phyloP scores from a whole-genome alignment of 768 basidiomycete species.

The Tubosaeta sp. region DNA sequence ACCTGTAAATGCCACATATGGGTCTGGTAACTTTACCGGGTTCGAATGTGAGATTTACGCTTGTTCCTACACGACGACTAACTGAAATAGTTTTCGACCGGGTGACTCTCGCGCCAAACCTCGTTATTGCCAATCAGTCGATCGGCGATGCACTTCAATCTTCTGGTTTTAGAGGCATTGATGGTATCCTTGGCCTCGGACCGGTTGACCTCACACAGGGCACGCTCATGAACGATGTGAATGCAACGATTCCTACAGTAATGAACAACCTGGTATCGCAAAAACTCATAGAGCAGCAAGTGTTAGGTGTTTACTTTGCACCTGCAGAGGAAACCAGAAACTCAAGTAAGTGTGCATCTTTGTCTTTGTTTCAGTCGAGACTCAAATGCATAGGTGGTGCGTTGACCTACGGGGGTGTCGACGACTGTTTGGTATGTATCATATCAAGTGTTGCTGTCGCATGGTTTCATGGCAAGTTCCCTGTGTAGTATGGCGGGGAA shows the following conservation, averaged over 20 bases:
- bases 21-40: slow-evolving; percentile 21
- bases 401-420: slow-evolving; percentile 14
- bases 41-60: slow-evolving; percentile 27
- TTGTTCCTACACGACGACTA: neutral
- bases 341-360: slow-evolving; percentile 3
- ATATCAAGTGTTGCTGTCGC: neutral
- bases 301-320: slow-evolving; percentile 18
- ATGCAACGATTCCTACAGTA: slow-evolving; percentile 17
- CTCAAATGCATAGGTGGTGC: slow-evolving; percentile 12
- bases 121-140: slow-evolving; percentile 23
- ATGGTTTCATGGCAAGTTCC: neutral
- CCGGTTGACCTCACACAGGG: slow-evolving; percentile 14
- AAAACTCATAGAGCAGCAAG: slow-evolving; percentile 9
- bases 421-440: slow-evolving; percentile 10
- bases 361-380: neutral
- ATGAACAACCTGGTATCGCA: slow-evolving; percentile 20
- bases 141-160: slow-evolving; percentile 21
- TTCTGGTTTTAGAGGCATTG: slow-evolving; percentile 13
- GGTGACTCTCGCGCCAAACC: slow-evolving; percentile 15
- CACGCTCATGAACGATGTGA: neutral
- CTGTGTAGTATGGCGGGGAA: slow-evolving; percentile 12
- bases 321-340: slow-evolving; percentile 12
- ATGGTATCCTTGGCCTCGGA: slow-evolving; percentile 23
- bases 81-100: slow-evolving; percentile 13
- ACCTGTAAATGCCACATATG: slow-evolving; percentile 4